Evolutionary conservation across 176 grass and related monocot species (phyloP), one percentile per base, ranked within the genome.

Genomic region (Zoysia japonica): DNA sequence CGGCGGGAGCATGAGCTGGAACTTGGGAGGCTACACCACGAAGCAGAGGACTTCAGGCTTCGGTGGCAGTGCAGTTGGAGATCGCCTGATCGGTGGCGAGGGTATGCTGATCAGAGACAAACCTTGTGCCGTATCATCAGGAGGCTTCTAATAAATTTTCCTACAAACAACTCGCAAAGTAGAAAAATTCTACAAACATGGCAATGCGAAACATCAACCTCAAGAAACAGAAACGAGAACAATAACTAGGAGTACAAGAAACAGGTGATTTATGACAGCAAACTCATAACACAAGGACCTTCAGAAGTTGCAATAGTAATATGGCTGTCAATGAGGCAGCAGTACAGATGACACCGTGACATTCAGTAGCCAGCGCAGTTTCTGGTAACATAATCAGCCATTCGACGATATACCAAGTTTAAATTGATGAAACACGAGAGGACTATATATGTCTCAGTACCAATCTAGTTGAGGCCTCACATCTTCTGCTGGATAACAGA

Each of bases 401-500:
- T 47, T 43, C 37, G 36, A 78, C 36, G 15, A 40, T 38, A 53
- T 4, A 40, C 13, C 7, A 17, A 50, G 75, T 50, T 77, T 50
- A 47, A 51, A 47, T 63, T 16, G 61, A 17, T 35, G 28, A 14
- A 49, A 56, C 53, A 56, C 53, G 53, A 17, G 16, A 15, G 55
- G 55, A 6, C 14, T 55, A 55, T 55, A 19, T 17, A 17, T 50
- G 60, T 66, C 47, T 5, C 13, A 7, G 62, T 53, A 19, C 28
- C 47, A 17, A 74, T 14, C 37, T 39, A 12, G 44, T 39, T 14
- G 36, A 77, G 60, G 43, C 65, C 83, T 95, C 67, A 99, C 51
- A 89, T 83, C 80, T 95, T 94, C 88, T 95, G 96, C 82, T 93
- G 89, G 81, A 95, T 71, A 68, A 99, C 96, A 44, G 90, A 95